Evolutionary conservation across 805 yeast species (phyloP), one percentile per base, ranked within the genome.

Genomic region (Clavispora vitiphila): DNA sequence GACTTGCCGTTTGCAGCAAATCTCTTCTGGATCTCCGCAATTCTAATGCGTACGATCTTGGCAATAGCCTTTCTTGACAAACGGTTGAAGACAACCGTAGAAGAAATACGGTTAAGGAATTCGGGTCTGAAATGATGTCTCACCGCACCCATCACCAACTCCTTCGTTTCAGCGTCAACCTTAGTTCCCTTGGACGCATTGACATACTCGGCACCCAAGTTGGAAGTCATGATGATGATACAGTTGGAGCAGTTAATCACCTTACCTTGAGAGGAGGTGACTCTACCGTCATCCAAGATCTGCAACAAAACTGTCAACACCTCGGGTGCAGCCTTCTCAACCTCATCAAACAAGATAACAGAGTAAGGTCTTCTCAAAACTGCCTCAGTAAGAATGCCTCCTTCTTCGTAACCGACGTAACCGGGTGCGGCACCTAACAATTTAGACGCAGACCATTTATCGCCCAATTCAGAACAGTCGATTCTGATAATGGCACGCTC

Each of bases 311-410:
- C 84, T 8, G 96, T 93, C 59, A 91, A 72, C 2, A 93, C 99
- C 62, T 91, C 98, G 1, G 99, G 99, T 6, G 96, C 96, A 14
- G 99, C 99, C 67, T 93, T 93, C 61, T 93, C 99, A 42, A 93
- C 96, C 69, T 93, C 99, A 67, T 93, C 99, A 58, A 93, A 93
- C 47, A 93, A 73, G 31, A 93, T 76, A n/a, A 93, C 99, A 5
- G 97, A 87, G 68, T 93, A 93, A 42, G 99, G 99, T 47, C 84
- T 83, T 58, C 96, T 78, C 47, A 87, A 76, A 42, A 93, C 74
- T 50, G 93, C 96, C 56, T 93, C 95, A 5, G 99, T 93, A 52
- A 93, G 75, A 54, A 91, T 78, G 51, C 99, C 99, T 62, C 99
- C 99, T 64, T 93, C 96, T 61, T 90, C 97, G 63, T 86, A 95